A percentile compares a stretch with the other conserved stretches of the same genome.
Conservation (phyloP, 1,284 basidiomycete genomes). For the Volvariella volvacea region DNA sequence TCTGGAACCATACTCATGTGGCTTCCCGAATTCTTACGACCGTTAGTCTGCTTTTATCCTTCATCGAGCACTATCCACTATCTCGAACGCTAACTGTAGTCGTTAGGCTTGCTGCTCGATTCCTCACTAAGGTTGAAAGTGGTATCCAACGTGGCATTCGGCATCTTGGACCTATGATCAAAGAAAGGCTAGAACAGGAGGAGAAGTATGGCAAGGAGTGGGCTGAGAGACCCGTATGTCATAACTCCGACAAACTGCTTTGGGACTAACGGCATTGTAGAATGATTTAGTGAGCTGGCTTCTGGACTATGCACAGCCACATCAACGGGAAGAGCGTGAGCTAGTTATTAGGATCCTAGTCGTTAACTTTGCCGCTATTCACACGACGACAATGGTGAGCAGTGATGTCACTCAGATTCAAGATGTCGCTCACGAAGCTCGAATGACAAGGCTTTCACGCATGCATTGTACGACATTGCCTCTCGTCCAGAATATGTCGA, state of each 20-base stretch:
- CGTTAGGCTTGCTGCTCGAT: slow-evolving; percentile 18
- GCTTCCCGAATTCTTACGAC: slow-evolving; percentile 11
- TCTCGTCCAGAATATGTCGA: slow-evolving; percentile 30
- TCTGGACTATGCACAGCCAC: slow-evolving; percentile 28
- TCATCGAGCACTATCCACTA: not conserved
- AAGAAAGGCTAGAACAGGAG: slow-evolving; percentile 31
- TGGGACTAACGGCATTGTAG: slow-evolving; percentile 12
- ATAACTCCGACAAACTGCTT: not conserved
- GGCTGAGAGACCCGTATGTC: slow-evolving; percentile 21
- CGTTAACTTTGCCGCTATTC: slow-evolving; percentile 17
- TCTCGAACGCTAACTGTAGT: not conserved
- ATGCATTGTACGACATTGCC: slow-evolving; percentile 34
- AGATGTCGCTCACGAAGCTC: not conserved
- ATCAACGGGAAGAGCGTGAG: slow-evolving; percentile 20
- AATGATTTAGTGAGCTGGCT: slow-evolving; percentile 37
- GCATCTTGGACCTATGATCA: slow-evolving; percentile 31
- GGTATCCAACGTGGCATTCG: slow-evolving; percentile 21
- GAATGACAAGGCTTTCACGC: slow-evolving; percentile 21
- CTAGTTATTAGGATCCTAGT: slow-evolving; percentile 20
- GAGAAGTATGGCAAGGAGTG: slow-evolving; percentile 26
- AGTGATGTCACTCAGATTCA: not conserved
- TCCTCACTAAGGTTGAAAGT: slow-evolving; percentile 17
- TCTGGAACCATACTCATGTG: slow-evolving; percentile 7
- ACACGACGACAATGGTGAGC: slow-evolving; percentile 16
- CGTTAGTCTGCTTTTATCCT: slow-evolving; percentile 7